Evolutionary conservation across 2,329 filamentous ascomycete genomes (phyloP), one percentile per base, ranked within the genome.

Genomic region (Trichoderma oligosporum): DNA sequence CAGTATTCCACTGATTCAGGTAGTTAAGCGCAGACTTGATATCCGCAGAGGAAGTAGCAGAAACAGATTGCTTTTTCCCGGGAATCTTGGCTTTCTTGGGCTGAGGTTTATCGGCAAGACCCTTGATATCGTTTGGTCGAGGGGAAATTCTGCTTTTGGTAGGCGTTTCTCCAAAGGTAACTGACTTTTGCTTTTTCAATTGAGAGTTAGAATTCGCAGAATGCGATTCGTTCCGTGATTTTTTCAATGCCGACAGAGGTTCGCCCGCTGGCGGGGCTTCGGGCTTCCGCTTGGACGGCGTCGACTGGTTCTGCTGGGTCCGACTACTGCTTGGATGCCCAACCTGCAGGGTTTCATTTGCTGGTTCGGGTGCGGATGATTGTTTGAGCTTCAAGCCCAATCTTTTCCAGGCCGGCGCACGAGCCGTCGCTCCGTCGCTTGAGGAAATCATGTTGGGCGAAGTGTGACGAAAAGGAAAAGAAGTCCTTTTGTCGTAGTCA

Each of bases 21-120:
- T 97, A 97, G 53, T 83, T 79, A 14, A 95, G 78, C 58, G 91
- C 86, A 12, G 86, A 81, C 45, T 82, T 79, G 56, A 85, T 73
- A 60, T 82, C 78, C 4, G 67, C 57, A 33, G 69, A 61, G 70
- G 71, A 68, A 6, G 66, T 58, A 33, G 68, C 60, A 70, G 71
- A 69, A 70, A 71, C 69, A 62, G 68, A 71, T 39, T 71, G 63
- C 63, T 74, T 73, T 67, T 76, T 75, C 27, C 69, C 63, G 35
- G 70, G 67, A 60, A 73, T 73, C 57, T 76, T 74, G 60, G 65
- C 61, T 64, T 72, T 73, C 61, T 70, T 71, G 44, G 51, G 66
- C 57, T 25, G 61, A 47, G 60, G 68, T 62, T 56, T 46, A 61
- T 72, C 73, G 49, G 66, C 60, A 41, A 70, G 65, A 42, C 63